Evolutionary conservation across 371 early-diverging fungal species (phyloP).

Genomic region (Rhizopus microsporus): DNA sequence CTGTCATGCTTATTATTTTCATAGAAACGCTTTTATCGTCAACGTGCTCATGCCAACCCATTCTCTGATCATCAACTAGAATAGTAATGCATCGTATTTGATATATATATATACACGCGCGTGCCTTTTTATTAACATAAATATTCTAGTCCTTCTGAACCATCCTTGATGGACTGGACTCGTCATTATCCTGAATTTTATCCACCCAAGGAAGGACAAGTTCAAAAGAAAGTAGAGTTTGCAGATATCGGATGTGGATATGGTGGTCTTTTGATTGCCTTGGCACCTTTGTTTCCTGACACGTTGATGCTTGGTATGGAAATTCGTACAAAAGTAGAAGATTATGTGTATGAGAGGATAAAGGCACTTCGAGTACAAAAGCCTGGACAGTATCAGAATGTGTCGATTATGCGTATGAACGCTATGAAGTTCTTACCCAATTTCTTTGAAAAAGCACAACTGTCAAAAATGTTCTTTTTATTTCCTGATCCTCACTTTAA

Average conservation of each 20-base stretch:
- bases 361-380: slow-evolving; percentile 84
- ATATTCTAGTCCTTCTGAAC: slow-evolving; percentile 75
- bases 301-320: slow-evolving; percentile 97
- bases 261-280: slow-evolving; percentile 91
- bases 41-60: slow-evolving; percentile 98
- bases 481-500: slow-evolving; percentile 99
- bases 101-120: neutral
- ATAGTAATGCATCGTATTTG: slow-evolving; percentile 60
- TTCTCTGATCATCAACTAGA: slow-evolving; percentile 94
- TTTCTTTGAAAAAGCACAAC: slow-evolving; percentile 92
- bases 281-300: slow-evolving; percentile 90
- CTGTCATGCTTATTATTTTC: slow-evolving; percentile 10
- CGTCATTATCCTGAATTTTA: slow-evolving; percentile 82
- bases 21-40: slow-evolving; percentile 90
- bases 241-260: slow-evolving; percentile 99
- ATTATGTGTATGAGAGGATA: slow-evolving; percentile 92
- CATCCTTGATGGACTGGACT: slow-evolving; percentile 90
- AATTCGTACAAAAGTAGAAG: slow-evolving; percentile 96
- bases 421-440: slow-evolving; percentile 99
- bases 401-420: slow-evolving; percentile 96
- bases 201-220: slow-evolving; percentile 46
- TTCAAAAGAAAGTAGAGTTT: slow-evolving; percentile 80
- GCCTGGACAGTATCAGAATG: slow-evolving; percentile 89
- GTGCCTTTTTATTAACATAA: neutral
- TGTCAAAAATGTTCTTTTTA: slow-evolving; percentile 98